A percentile compares a stretch with the other conserved stretches of the same genome.
phyloP scores from a whole-genome alignment of 2,329 filamentous ascomycete genomes.

The Xylariaceae sp. region DNA sequence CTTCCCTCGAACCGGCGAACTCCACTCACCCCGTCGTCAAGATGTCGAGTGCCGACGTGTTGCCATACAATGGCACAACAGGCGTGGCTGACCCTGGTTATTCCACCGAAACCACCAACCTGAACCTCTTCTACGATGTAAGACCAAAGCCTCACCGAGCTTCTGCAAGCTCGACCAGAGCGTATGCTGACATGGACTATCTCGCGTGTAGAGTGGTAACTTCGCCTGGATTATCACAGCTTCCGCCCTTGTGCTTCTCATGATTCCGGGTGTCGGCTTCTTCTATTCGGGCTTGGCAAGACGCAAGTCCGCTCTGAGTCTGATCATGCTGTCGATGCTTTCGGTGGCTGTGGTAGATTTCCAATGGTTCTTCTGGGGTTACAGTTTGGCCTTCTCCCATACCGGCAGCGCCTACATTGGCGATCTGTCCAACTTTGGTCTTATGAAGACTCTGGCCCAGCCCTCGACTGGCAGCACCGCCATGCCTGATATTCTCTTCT shows the following conservation, averaged over 20 bases:
- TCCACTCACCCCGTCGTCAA: constrained; percentile 11
- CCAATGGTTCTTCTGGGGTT: constrained; percentile 97
- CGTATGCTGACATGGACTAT: constrained; percentile 3
- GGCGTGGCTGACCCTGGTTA: constrained; percentile 49
- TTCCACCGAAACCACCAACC: constrained; percentile 54
- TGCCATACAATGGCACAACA: constrained; percentile 48
- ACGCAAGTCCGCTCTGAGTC: constrained; percentile 80
- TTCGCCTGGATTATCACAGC: constrained; percentile 76
- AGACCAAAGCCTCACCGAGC: constrained; percentile 22
- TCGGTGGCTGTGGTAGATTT: constrained; percentile 75
- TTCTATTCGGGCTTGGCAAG: constrained; percentile 90
- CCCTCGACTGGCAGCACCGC: constrained; percentile 69
- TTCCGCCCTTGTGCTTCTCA: constrained; percentile 78
- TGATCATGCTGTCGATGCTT: constrained; percentile 83
- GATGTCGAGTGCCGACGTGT: constrained; percentile 29
- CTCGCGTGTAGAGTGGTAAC: constrained; percentile 62
- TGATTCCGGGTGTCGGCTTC: constrained; percentile 92
- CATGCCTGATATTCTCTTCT: constrained; percentile 80
- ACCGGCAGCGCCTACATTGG: constrained; percentile 75
- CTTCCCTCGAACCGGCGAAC: neutral
- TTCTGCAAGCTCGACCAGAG: neutral
- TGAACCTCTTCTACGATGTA: constrained; percentile 84
- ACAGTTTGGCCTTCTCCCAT: constrained; percentile 80
- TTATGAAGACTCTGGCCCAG: constrained; percentile 70
- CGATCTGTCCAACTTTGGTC: constrained; percentile 74